These are phyloP conservation scores for Mycosphaerelloides madeirae DNA, from an alignment of 2,329 filamentous ascomycete species.

Conservation along the genomic window DNA sequence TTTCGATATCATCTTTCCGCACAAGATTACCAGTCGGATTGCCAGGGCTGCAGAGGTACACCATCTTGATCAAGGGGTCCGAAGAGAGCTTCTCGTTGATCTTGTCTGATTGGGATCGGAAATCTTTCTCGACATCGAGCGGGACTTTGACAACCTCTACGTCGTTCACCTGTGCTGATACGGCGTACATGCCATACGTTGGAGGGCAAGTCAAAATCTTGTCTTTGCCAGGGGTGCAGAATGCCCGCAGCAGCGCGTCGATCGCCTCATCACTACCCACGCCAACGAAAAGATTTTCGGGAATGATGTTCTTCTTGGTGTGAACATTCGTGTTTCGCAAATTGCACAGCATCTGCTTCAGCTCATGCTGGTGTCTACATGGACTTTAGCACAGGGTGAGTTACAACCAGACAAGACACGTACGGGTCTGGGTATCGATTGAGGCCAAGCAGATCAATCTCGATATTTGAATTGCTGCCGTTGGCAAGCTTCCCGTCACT, in stretches of 20 bases:
- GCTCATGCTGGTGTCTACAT: slow-evolving; percentile 68
- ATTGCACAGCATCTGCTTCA: slow-evolving; percentile 82
- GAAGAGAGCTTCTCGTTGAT: slow-evolving; percentile 63
- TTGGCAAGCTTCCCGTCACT: slow-evolving; percentile 46
- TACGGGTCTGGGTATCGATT: slow-evolving; percentile 91
- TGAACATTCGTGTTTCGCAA: slow-evolving; percentile 82
- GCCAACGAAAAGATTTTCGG: slow-evolving; percentile 86
- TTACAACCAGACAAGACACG: slow-evolving; percentile 15
- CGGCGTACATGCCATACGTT: slow-evolving; percentile 97
- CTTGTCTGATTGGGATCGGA: slow-evolving; percentile 66
- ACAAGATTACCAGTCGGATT: slow-evolving; percentile 86
- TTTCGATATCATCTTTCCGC: slow-evolving; percentile 66
- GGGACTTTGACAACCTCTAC: slow-evolving; percentile 82
- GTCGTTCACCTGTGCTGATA: slow-evolving; percentile 93
- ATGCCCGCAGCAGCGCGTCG: slow-evolving; percentile 86
- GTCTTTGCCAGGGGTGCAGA: slow-evolving; percentile 81
- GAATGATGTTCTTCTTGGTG: slow-evolving; percentile 66
- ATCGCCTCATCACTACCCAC: slow-evolving; percentile 97
- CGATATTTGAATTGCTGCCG: slow-evolving; percentile 45
- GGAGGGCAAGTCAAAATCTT: slow-evolving; percentile 92
- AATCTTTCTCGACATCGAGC: slow-evolving; percentile 64
- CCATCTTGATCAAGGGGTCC: slow-evolving; percentile 70
- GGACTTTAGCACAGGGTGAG: slow-evolving; percentile 6
- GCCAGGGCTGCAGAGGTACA: slow-evolving; percentile 89
- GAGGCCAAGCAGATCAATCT: slow-evolving; percentile 73